Conservation (phyloP, 495 filamentous ascomycete genomes). For the Lasiosphaeria miniovina region DNA sequence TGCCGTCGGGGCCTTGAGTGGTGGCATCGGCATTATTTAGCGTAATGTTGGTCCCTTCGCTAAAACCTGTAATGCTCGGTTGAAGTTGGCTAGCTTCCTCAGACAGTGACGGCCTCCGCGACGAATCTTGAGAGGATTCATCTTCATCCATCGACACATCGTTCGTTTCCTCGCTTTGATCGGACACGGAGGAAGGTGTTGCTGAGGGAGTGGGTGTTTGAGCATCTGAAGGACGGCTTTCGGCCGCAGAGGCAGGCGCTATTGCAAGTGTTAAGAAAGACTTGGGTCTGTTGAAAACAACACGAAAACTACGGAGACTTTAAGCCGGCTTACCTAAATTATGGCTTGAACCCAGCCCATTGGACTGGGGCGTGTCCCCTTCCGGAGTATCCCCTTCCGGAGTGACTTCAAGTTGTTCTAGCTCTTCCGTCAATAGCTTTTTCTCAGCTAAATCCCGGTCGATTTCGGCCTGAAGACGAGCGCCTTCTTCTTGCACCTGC, state of each 20-base stretch:
- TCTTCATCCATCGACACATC: slow-evolving; percentile 18
- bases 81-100: not conserved
- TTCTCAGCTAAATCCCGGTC: slow-evolving; percentile 43
- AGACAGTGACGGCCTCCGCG: not conserved
- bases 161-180: slow-evolving; percentile 8
- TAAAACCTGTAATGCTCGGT: not conserved
- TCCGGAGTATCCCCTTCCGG: slow-evolving; percentile 43
- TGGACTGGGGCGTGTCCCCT: slow-evolving; percentile 13
- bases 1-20: no score
- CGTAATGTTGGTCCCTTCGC: not conserved
- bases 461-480: slow-evolving; percentile 57
- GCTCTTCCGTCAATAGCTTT: slow-evolving; percentile 51
- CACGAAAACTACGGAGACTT: no score
- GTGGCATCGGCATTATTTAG: not conserved
- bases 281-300: no score
- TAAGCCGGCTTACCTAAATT: slow-evolving; percentile 2
- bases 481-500: slow-evolving; percentile 54
- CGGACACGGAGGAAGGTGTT: not conserved
- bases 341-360: slow-evolving; percentile 2
- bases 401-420: slow-evolving; percentile 50
- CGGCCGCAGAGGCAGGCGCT: not conserved
- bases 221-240: not conserved
- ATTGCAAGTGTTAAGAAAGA: not conserved
- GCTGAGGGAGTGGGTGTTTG: not conserved
- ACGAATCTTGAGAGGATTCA: slow-evolving; percentile 7